phyloP scores from a whole-genome alignment of 2,329 filamentous ascomycete species.

The Ophiostoma ips region DNA sequence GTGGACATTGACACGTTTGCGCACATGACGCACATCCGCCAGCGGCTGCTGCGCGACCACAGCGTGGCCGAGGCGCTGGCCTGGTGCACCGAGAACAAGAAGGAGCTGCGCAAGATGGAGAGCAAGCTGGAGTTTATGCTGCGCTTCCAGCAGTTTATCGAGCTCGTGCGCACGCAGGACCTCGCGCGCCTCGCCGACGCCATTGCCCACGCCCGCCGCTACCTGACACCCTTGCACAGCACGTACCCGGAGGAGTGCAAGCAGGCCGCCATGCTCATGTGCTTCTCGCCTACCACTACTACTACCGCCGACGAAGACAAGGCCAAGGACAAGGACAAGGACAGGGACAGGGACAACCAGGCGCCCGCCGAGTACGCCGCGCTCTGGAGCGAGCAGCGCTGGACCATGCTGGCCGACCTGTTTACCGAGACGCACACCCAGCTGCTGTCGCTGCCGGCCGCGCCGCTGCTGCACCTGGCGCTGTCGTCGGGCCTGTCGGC shows the following conservation, averaged over 20 bases:
- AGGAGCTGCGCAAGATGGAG: constrained; percentile 77
- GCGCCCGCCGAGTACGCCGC: constrained; percentile 33
- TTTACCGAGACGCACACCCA: constrained; percentile 80
- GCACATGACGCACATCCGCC: constrained; percentile 63
- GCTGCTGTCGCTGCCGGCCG: constrained; percentile 67
- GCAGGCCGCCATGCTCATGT: constrained; percentile 67
- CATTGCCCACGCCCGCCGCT: constrained; percentile 68
- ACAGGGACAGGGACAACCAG: constrained; percentile 25
- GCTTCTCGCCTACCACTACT: no score
- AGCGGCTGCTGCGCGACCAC: constrained; percentile 49
- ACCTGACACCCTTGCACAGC: constrained; percentile 56
- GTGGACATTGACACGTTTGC: constrained; percentile 85
- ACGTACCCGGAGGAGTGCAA: constrained; percentile 55
- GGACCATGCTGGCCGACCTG: constrained; percentile 60
- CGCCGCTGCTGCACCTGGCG: constrained; percentile 79
- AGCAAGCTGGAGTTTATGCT: constrained; percentile 87
- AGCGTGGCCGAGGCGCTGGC: constrained; percentile 66
- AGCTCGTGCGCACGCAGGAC: constrained; percentile 60
- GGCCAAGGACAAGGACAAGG: no score
- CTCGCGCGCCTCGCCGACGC: constrained; percentile 58
- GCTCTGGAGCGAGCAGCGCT: constrained; percentile 61
- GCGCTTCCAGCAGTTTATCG: constrained; percentile 87
- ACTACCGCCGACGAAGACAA: no score
- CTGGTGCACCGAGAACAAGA: constrained; percentile 92
- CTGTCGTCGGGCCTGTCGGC: constrained; percentile 84